Percentiles rank a stretch among this genome's conserved stretches.
Conservation (phyloP, 345 rosid species). For the Populus alba region DNA sequence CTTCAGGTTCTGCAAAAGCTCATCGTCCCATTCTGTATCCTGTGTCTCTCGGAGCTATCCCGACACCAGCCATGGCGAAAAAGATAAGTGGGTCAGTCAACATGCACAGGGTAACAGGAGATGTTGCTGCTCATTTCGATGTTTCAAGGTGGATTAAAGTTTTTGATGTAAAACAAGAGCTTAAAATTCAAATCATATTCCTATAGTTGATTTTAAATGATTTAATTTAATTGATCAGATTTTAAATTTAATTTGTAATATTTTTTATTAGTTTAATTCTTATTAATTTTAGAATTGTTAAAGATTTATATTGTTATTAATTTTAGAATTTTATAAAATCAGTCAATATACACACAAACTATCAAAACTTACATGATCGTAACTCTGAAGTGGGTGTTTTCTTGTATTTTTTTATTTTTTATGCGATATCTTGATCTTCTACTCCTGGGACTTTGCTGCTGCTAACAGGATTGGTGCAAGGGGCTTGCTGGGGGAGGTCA, state of each 20-base stretch:
- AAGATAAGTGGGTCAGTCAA: constrained; percentile 57
- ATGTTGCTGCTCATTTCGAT: constrained; percentile 71
- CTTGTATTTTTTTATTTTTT: neutral
- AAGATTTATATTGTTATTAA: too few species aligned
- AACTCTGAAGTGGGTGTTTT: neutral
- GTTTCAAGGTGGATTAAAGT: constrained; percentile 53
- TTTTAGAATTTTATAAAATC: too few species aligned
- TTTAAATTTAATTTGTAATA: too few species aligned
- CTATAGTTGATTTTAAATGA: too few species aligned
- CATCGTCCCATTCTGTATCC: constrained; percentile 74
- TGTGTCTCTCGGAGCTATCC: constrained; percentile 85
- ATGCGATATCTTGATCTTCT: constrained; percentile 16
- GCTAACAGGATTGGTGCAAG: constrained; percentile 59
- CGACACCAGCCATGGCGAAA: constrained; percentile 74
- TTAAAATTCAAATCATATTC: neutral
- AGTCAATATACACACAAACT: too few species aligned
- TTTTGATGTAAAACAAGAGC: constrained; percentile 7
- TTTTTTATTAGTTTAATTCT: too few species aligned
- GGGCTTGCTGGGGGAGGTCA: constrained; percentile 72
- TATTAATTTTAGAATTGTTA: too few species aligned
- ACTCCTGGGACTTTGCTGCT: constrained; percentile 59
- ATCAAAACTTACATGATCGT: neutral
- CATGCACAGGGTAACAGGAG: constrained; percentile 84
- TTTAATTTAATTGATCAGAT: too few species aligned
- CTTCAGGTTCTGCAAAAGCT: constrained; percentile 67